Conservation (phyloP, 164 flowering plant species). For the Amborella trichopoda region DNA sequence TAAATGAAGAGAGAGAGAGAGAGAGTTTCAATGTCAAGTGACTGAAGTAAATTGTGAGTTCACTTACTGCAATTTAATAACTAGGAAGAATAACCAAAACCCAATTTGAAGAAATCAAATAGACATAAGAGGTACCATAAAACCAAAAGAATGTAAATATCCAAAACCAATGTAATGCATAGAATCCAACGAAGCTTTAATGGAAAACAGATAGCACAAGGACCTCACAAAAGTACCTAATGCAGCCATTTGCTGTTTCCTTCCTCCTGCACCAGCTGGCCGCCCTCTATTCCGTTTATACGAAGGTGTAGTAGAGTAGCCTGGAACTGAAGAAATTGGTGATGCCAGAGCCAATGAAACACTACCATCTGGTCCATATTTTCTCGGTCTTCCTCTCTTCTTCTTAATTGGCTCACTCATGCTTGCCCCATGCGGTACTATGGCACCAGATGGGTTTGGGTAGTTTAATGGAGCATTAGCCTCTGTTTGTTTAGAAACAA, state of each 20-base stretch:
- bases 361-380: conserved; percentile 61
- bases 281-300: conserved; percentile 42
- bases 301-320: conserved; percentile 50
- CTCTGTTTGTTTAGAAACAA: no score
- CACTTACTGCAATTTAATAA: background rate
- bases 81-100: conserved; percentile 1
- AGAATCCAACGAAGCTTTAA: background rate
- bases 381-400: conserved; percentile 95
- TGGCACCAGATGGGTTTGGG: no score
- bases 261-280: conserved; percentile 63
- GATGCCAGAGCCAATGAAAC: conserved; percentile 48
- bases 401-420: conserved; percentile 36
- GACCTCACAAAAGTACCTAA: conserved; percentile 23
- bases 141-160: background rate
- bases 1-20: background rate
- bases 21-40: conserved; percentile 2
- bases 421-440: conserved; percentile 8
- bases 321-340: conserved; percentile 74
- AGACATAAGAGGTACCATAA: background rate
- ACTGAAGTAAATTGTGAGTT: conserved; percentile 1
- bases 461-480: no score
- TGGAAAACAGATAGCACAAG: background rate
- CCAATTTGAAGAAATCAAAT: background rate
- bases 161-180: background rate
- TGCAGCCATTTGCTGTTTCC: conserved; percentile 36